phyloP scores from a whole-genome alignment of 169 alveolate genomes.

The Sarcocystis neurona region DNA sequence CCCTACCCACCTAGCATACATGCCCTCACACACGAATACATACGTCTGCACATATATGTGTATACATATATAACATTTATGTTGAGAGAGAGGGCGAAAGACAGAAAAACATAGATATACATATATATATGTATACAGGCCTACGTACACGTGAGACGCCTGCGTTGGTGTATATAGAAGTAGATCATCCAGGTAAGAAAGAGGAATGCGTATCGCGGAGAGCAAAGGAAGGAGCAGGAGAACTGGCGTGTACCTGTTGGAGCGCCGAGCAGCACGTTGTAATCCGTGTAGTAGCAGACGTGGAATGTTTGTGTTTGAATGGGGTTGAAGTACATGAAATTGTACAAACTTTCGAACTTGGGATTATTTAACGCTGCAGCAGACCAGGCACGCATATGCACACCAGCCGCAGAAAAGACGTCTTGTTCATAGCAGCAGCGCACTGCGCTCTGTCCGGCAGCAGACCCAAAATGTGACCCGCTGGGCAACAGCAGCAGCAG shows the following conservation, averaged over 20 bases:
- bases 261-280: conserved; percentile 98
- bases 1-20: too few species aligned
- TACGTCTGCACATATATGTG: neutral
- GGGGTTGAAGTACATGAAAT: conserved; percentile 71
- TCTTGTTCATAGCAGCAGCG: neutral
- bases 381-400: neutral
- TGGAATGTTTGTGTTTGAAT: conserved; percentile 85
- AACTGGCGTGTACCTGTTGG: conserved; percentile 99
- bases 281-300: conserved; percentile 91
- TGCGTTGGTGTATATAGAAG: too few species aligned
- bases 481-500: too few species aligned
- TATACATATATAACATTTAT: too few species aligned
- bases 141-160: neutral
- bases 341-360: conserved; percentile 64
- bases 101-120: neutral
- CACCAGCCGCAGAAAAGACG: neutral
- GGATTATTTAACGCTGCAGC: conserved; percentile 62
- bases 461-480: too few species aligned
- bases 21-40: neutral
- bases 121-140: neutral
- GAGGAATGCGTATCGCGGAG: neutral
- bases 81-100: neutral
- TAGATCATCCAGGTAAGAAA: too few species aligned
- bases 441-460: neutral
- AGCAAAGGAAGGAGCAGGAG: too few species aligned